Evolutionary conservation across 1,284 basidiomycete species (phyloP).

Genomic region (Volvariella surrecta): DNA sequence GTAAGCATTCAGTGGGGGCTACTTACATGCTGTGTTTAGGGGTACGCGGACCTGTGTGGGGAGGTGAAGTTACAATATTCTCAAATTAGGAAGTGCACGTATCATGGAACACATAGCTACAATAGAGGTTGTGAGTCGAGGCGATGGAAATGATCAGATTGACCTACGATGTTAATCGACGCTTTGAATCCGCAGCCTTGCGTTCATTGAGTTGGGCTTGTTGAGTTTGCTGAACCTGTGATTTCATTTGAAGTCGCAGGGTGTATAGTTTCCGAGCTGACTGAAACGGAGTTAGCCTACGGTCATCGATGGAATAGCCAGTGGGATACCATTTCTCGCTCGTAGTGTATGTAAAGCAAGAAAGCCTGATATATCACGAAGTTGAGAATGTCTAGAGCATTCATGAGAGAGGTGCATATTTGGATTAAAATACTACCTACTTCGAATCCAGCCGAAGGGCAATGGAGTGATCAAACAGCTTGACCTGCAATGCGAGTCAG

Average conservation of each 20-base stretch:
- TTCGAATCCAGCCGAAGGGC: slow-evolving; percentile 40
- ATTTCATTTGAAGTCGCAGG: slow-evolving; percentile 56
- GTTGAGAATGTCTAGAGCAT: slow-evolving; percentile 46
- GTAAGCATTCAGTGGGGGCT: not conserved
- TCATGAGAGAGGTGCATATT: slow-evolving; percentile 6
- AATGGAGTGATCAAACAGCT: slow-evolving; percentile 39
- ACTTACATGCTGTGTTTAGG: slow-evolving; percentile 79
- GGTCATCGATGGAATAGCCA: slow-evolving; percentile 1
- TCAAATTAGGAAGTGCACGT: slow-evolving; percentile 21
- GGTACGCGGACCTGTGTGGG: slow-evolving; percentile 78
- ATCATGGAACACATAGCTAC: slow-evolving; percentile 73
- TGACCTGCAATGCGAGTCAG: slow-evolving; percentile 28
- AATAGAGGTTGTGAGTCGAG: slow-evolving; percentile 9
- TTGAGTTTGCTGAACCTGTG: slow-evolving; percentile 64
- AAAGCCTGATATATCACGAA: slow-evolving; percentile 56
- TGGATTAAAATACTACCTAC: slow-evolving; percentile 27
- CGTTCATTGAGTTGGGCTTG: slow-evolving; percentile 82
- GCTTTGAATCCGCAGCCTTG: slow-evolving; percentile 71
- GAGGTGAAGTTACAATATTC: not conserved
- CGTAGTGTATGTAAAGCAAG: slow-evolving; percentile 51
- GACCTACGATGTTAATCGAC: slow-evolving; percentile 68
- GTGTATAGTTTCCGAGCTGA: slow-evolving; percentile 35
- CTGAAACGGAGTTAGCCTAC: slow-evolving; percentile 15
- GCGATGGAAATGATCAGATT: slow-evolving; percentile 4
- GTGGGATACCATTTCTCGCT: slow-evolving; percentile 32